phyloP scores from a whole-genome alignment of 371 early-diverging fungal species.

The Circinella minor region DNA sequence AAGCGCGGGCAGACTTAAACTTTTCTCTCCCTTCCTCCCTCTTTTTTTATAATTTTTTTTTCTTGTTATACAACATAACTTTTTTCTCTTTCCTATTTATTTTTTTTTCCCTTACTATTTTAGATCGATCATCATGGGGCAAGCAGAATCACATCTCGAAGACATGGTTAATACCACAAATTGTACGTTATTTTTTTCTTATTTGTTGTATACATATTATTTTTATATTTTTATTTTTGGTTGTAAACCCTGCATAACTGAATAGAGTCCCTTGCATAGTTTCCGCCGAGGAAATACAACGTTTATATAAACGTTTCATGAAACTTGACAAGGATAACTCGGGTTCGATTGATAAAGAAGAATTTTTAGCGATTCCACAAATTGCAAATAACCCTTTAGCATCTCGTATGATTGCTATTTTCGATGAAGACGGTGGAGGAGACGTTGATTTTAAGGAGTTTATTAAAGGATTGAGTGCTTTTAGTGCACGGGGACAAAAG shows the following conservation, averaged over 20 bases:
- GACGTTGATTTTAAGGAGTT: constrained; percentile 99
- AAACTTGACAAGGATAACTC: constrained; percentile 96
- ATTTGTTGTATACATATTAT: not conserved
- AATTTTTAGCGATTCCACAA: constrained; percentile 94
- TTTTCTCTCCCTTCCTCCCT: not conserved
- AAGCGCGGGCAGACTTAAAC: no score
- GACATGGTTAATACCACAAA: constrained; percentile 60
- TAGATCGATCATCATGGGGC: constrained; percentile 36
- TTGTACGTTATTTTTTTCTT: constrained; percentile 28
- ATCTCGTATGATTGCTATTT: constrained; percentile 91
- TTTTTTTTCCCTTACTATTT: not conserved
- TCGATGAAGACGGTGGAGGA: constrained; percentile 97
- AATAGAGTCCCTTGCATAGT: constrained; percentile 46
- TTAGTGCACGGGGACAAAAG: constrained; percentile 91
- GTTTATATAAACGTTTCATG: constrained; percentile 96
- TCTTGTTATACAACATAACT: not conserved
- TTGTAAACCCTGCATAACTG: constrained; percentile 7
- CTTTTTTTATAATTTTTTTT: constrained; percentile 4
- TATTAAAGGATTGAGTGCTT: constrained; percentile 90
- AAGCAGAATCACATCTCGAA: constrained; percentile 55
- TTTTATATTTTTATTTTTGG: not conserved
- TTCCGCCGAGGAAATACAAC: constrained; percentile 92
- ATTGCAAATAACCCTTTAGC: constrained; percentile 97
- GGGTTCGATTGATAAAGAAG: constrained; percentile 95
- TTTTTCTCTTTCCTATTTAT: no score